Evolutionary conservation across 2,329 filamentous ascomycete genomes (phyloP), one percentile per base, ranked within the genome.

Genomic region (Fusarium piperis): DNA sequence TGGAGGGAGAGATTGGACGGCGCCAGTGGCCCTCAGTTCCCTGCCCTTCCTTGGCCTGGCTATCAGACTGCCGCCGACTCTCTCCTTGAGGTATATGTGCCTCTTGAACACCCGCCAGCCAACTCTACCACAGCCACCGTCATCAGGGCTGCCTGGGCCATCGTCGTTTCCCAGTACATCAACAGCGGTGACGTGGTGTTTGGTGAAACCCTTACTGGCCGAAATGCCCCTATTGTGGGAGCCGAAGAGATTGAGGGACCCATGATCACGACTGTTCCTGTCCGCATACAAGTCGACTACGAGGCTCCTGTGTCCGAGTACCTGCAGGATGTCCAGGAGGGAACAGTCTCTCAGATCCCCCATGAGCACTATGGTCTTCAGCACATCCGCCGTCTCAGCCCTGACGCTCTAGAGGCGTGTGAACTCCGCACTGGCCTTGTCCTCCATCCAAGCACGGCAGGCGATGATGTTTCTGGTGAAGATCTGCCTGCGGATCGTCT

Each of bases 331-430:
- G 84, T 92, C 3, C 89, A 92, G 38, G 81, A 87, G 32, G 83
- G 87, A 61, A 88, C 86, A 0, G 83, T 89, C 0, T 80, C 84
- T 4, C 86, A 89, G 70, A 91, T 92, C 7, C 87, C 89, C 0
- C 87, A 92, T 75, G 89, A 93, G 77, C 90, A 93, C 76, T 84
- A 87, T 56, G 89, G 89, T 20, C 80, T 90, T 48, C 88, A 90
- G 62, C 77, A 89, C 68, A 91, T 91, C 65, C 87, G 89, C 11
- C 83, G 84, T 23, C 78, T 91, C 13, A 88, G 86, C 72, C 80
- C 83, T 1, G 87, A 89, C 64, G 85, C 86, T 6, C 81, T 85
- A 11, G 82, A 87, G 65, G 88, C 88, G 3, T 90, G 88, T 72
- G 85, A 89, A 68, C 82, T 89, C 51, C 84, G 85, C 8, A 89